Percentiles rank a stretch among this genome's conserved stretches.
Conservation (phyloP, 2,329 filamentous ascomycete species). For the Diaporthe humulicola region DNA sequence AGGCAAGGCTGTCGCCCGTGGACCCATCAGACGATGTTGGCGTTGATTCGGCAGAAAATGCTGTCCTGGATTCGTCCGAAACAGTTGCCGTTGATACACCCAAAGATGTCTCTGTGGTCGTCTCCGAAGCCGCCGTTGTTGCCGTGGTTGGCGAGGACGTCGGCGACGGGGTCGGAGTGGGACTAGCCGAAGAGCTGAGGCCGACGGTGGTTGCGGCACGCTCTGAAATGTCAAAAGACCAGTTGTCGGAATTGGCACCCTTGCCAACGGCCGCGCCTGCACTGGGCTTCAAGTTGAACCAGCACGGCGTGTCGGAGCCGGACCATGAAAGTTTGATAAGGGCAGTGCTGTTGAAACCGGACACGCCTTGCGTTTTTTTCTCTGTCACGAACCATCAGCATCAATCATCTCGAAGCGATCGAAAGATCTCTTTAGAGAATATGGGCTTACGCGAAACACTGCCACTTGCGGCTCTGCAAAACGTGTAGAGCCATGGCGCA, state of each 20-base stretch:
- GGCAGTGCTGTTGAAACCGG: slow-evolving; percentile 27
- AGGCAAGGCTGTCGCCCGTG: not conserved
- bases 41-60: not conserved
- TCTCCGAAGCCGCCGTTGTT: not conserved
- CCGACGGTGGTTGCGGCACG: slow-evolving; percentile 21
- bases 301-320: slow-evolving; percentile 32
- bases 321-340: slow-evolving; percentile 21
- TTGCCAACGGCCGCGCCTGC: not conserved
- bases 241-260: slow-evolving; percentile 25
- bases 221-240: slow-evolving; percentile 25
- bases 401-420: not conserved
- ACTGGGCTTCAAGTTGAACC: slow-evolving; percentile 33
- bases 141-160: not conserved
- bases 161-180: not conserved
- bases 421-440: not conserved
- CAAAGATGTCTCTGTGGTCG: not conserved
- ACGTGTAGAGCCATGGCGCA: slow-evolving; percentile 24
- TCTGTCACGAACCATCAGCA: not conserved
- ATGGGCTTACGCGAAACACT: slow-evolving; percentile 19
- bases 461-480: slow-evolving; percentile 17
- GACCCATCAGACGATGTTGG: not conserved
- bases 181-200: not conserved
- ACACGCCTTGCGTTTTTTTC: slow-evolving; percentile 18
- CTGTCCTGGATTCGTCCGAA: not conserved
- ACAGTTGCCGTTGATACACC: not conserved